Conservation (phyloP, 1,139 yeast genomes). For the Nematodospora anomalae region DNA sequence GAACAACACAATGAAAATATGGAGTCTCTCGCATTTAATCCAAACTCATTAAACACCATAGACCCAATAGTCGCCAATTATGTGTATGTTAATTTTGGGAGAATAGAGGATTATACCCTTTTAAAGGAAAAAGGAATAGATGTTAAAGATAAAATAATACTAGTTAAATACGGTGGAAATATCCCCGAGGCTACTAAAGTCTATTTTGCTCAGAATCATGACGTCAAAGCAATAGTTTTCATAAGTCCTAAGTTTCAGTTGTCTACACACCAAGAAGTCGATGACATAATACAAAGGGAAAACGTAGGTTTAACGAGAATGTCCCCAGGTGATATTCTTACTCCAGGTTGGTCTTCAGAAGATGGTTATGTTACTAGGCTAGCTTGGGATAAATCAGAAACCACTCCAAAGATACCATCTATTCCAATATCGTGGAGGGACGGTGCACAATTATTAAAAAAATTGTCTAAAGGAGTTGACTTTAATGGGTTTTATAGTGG, state of each 20-base stretch:
- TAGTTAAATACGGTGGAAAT: slow-evolving; percentile 61
- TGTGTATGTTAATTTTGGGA: slow-evolving; percentile 61
- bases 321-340: slow-evolving; percentile 75
- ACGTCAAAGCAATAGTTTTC: slow-evolving; percentile 39
- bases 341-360: slow-evolving; percentile 75
- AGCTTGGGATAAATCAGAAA: slow-evolving; percentile 48
- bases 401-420: slow-evolving; percentile 71
- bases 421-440: slow-evolving; percentile 76
- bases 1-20: slow-evolving; percentile 34
- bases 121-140: slow-evolving; percentile 39
- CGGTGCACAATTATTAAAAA: slow-evolving; percentile 50
- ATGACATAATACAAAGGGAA: slow-evolving; percentile 57
- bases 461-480: slow-evolving; percentile 50
- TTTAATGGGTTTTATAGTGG: slow-evolving; percentile 36
- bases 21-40: slow-evolving; percentile 59
- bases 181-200: slow-evolving; percentile 42
- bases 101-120: slow-evolving; percentile 52
- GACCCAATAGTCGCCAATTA: slow-evolving; percentile 56
- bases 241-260: slow-evolving; percentile 29
- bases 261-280: slow-evolving; percentile 18
- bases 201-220: slow-evolving; percentile 28
- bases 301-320: slow-evolving; percentile 66
- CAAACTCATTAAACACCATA: slow-evolving; percentile 53
- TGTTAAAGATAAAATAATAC: slow-evolving; percentile 47
- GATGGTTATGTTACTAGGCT: slow-evolving; percentile 37